These are phyloP conservation scores for Colletotrichum falcatum DNA, from an alignment of 2,329 filamentous ascomycete species.

Conservation along the genomic window DNA sequence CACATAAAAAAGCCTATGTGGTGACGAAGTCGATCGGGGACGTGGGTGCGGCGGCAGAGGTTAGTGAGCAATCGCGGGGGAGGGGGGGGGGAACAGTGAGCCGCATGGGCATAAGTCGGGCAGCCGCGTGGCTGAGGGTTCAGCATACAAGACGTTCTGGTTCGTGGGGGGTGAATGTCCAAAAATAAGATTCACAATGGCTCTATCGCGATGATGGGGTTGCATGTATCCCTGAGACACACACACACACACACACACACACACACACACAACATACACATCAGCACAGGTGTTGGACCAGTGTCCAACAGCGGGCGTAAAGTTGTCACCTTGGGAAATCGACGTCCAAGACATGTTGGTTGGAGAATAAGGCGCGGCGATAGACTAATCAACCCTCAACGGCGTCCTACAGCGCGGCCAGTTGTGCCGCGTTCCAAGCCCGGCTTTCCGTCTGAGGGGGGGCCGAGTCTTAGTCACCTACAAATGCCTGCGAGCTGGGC, in stretches of 20 bases:
- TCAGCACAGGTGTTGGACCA: background rate
- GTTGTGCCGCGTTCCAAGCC: background rate
- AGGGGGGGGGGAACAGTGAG: background rate
- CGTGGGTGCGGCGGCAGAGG: background rate
- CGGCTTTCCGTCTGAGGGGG: background rate
- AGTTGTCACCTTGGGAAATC: background rate
- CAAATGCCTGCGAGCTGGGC: background rate
- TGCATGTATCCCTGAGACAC: background rate
- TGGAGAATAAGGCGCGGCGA: background rate
- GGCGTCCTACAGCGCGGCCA: background rate
- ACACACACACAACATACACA: too few relatives aligned
- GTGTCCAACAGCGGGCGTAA: background rate
- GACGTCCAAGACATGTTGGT: background rate
- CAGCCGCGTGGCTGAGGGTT: background rate
- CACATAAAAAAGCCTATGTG: slow-evolving; percentile 5
- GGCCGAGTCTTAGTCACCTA: background rate
- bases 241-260: too few relatives aligned
- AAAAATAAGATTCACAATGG: background rate
- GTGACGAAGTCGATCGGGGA: slow-evolving; percentile 7
- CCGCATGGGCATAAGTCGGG: background rate
- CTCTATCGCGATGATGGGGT: background rate
- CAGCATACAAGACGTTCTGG: background rate
- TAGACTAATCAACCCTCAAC: background rate
- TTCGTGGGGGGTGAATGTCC: background rate
- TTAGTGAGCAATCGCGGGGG: background rate